Evolutionary conservation across 2,329 filamentous ascomycete species (phyloP), one percentile per base, ranked within the genome.

Genomic region (Chaetomium olivaceum): DNA sequence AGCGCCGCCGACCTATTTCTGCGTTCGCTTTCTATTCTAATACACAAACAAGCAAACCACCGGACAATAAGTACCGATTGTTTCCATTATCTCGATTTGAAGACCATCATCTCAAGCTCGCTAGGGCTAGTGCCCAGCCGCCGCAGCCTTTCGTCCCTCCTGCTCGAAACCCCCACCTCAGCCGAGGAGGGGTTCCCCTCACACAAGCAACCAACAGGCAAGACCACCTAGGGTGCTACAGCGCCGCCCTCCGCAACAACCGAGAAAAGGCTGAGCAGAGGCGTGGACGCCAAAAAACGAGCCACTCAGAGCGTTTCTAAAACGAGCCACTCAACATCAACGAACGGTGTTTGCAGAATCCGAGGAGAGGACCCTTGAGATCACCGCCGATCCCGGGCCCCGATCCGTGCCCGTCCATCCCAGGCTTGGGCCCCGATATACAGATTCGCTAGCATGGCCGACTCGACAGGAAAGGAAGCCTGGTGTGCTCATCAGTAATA

Each of bases 121-220:
- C 23, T 19, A 27, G 21, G n/a, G 25, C 12, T n/a, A 3, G 2
- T 21, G 46, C 14, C 21, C 19, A 9, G 25, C 19, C 21, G 11
- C 33, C n/a, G 36, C 33, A 52, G 62, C 50, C 33, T 39, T 14
- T 36, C 48, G 25, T 36, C 39, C n/a, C 31, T 36, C 29, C 39
- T 61, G 19, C 4, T 51, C 2, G 27, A 21, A 36, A 33, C 25
- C 60, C 60, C 60, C 60, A 55, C 60, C 55, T 56, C 14, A 27
- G 51, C 36, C 33, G 55, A 62, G 51, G 60, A 29, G 60, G 60
- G 60, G 60, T 62, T 4, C 50, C 21, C 33, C 33, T 14, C 33
- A 39, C n/a, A 14, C 36, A 27, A 27, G 21, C 36, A 27, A 27
- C 14, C 25, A 52, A 23, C 48, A 51, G 14, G 9, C 48, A 27